Evolutionary conservation across 495 filamentous ascomycete species (phyloP).

Genomic region (Trichoderma virens): DNA sequence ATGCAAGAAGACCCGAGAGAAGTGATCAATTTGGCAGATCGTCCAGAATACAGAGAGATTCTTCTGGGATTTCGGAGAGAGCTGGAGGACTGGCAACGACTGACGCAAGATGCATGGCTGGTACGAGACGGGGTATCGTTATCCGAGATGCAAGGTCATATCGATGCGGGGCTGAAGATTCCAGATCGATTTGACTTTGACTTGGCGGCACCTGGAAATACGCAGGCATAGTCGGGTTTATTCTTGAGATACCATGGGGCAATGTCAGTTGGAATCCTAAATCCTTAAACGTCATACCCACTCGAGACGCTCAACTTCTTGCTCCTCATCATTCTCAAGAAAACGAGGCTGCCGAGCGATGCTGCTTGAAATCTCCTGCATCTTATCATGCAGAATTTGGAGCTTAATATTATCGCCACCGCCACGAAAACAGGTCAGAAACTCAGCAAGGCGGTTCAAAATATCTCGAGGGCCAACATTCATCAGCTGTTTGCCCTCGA

Average conservation of each 20-base stretch:
- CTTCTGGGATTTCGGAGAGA: conserved; percentile 20
- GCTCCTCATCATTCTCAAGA: background rate
- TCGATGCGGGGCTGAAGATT: conserved; percentile 26
- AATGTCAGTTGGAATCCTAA: no score
- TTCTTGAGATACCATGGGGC: background rate
- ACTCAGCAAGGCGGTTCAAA: background rate
- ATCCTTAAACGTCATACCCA: no score
- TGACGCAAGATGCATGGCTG: conserved; percentile 36
- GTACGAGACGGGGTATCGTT: conserved; percentile 31
- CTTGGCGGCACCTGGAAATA: conserved; percentile 20
- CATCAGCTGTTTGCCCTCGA: background rate
- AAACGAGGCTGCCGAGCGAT: background rate
- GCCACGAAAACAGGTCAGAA: background rate
- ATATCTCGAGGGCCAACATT: background rate
- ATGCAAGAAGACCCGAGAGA: conserved; percentile 33
- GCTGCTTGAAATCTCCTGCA: background rate
- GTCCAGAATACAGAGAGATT: conserved; percentile 18
- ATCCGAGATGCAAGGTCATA: conserved; percentile 21
- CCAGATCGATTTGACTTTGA: conserved; percentile 39
- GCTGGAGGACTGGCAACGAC: conserved; percentile 32
- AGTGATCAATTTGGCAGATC: conserved; percentile 26
- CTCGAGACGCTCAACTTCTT: no score
- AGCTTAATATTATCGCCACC: background rate
- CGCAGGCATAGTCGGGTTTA: conserved; percentile 3
- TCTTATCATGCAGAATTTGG: background rate